Base-by-base conservation (phyloP, 148 eudicot species). In the Silene latifolia region DNA sequence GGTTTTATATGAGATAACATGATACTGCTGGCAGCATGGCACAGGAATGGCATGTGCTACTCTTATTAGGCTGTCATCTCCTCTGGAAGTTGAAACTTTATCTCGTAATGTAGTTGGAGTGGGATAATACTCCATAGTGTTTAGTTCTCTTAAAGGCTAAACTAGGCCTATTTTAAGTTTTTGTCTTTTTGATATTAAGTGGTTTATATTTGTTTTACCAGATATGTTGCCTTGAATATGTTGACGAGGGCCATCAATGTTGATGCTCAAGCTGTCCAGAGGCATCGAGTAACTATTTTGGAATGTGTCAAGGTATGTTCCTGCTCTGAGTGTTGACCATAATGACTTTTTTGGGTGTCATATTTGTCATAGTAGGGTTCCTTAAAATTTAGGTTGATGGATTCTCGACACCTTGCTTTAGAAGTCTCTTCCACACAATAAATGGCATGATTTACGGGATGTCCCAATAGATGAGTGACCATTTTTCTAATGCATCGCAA, bases 201-300 rank as follows among this genome's bases (percentile, higher is more conserved):
- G 63, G 64, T 63, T 44, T 21, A 72, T 54, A 8, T 29, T 54
- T 70, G 63, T 19, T 77, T 35, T 80, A 14, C 63, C 90, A 94
- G 99, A 86, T 95, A 92, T 84, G 98, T 95, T 81, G 99, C 99
- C 66, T 81, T 95, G 77, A 95, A 90, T 80, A 95, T 95, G 99
- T 82, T 95, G 89, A 92, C 84, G 90, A 90, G 82, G 88, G 98
- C 99, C 63, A 85, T 95, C 80, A 77, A 86, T 19, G 90, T 95
- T 60, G 99, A 95, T 77, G 67, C 89, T 78, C 99, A 95, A 90
- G 99, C 99, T 73, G 99, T 95, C 74, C 99, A 95, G 85, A 88
- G 99, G 82, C 99, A 95, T 79, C 87, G 99, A 68, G 85, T 85
- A 71, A 95, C 98, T 77, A 92, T 95, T 68, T 83, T 95, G 82